Percentiles rank a stretch among this genome's conserved stretches.
These are phyloP conservation scores for Leccinum angustisporum DNA, from an alignment of 1,284 basidiomycete genomes.

Conservation along the genomic window DNA sequence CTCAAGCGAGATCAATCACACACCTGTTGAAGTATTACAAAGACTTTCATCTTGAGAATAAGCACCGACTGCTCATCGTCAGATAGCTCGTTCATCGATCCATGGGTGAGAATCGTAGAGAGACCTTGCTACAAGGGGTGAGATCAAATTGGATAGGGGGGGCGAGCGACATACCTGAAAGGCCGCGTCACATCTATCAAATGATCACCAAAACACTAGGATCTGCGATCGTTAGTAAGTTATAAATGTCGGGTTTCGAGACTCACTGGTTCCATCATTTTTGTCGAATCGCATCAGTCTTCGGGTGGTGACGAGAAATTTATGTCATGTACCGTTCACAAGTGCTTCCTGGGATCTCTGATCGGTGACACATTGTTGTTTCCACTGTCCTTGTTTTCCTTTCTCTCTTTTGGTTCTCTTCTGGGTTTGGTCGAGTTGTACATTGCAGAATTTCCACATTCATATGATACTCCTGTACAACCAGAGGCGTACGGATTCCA, in stretches of 20 bases:
- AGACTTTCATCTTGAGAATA: constrained; percentile 55
- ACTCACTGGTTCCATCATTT: too few relatives aligned
- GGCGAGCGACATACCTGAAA: constrained; percentile 49
- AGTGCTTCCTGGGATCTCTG: constrained; percentile 27
- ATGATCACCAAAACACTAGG: too few relatives aligned
- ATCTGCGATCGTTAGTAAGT: too few relatives aligned
- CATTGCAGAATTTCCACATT: background rate
- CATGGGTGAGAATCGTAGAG: constrained; percentile 49
- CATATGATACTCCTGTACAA: background rate
- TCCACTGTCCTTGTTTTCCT: background rate
- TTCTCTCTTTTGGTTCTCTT: background rate
- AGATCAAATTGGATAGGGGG: background rate
- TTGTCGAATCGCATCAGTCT: too few relatives aligned
- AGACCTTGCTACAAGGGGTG: constrained; percentile 55
- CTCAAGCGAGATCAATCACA: constrained; percentile 5
- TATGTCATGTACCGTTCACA: too few relatives aligned
- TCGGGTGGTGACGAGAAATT: too few relatives aligned
- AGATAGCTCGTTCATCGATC: constrained; percentile 35
- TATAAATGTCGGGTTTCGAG: too few relatives aligned
- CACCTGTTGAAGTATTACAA: constrained; percentile 67
- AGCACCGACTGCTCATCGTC: constrained; percentile 49
- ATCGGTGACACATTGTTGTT: background rate
- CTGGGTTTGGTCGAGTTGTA: background rate
- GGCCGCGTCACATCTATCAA: too few relatives aligned
- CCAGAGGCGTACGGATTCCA: background rate